Conservation (phyloP, 2,329 filamentous ascomycete species). For the Didymosphaeria variabile region DNA sequence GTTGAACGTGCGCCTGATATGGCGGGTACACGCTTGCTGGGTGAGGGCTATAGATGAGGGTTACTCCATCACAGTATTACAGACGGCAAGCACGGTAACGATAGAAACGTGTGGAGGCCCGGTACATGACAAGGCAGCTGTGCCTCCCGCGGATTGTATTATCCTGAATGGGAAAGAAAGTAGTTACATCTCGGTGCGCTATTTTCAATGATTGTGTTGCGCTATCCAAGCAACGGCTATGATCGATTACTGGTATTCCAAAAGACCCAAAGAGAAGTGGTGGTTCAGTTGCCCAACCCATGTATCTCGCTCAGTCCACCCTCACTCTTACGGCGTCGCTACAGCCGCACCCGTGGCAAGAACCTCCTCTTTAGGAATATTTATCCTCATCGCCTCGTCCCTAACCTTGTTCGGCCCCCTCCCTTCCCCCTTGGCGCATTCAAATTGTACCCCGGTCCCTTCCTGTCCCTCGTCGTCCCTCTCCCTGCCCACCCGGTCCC, state of each 20-base stretch:
- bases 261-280: too few species aligned
- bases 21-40: not conserved
- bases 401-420: slow-evolving; percentile 42
- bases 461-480: slow-evolving; percentile 25
- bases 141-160: not conserved
- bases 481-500: slow-evolving; percentile 32
- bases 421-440: slow-evolving; percentile 33
- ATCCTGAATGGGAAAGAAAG: not conserved
- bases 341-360: slow-evolving; percentile 29
- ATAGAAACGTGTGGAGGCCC: not conserved
- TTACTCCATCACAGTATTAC: not conserved
- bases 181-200: too few species aligned
- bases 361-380: slow-evolving; percentile 35
- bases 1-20: not conserved
- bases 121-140: not conserved
- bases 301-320: not conserved
- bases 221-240: not conserved
- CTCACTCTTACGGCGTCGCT: slow-evolving; percentile 1
- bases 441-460: slow-evolving; percentile 23
- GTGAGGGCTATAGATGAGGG: not conserved
- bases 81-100: not conserved
- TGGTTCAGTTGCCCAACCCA: not conserved
- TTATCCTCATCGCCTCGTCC: slow-evolving; percentile 39
- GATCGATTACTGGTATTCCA: too few species aligned
- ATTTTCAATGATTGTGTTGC: too few species aligned